These are phyloP conservation scores for Neurospora sp. DNA, from an alignment of 495 filamentous ascomycete species.

Conservation along the genomic window DNA sequence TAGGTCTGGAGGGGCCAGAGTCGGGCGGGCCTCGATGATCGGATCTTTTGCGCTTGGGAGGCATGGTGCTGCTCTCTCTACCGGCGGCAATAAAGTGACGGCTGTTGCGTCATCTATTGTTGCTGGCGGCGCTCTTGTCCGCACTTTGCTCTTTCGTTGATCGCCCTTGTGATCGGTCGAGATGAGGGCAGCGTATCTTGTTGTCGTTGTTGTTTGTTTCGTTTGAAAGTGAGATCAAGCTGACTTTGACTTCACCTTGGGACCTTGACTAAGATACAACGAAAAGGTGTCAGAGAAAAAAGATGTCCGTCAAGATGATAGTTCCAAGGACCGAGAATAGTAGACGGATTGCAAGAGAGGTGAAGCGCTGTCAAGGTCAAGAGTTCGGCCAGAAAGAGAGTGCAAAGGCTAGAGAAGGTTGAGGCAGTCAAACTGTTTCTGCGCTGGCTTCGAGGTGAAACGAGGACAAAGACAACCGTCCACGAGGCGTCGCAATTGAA, in stretches of 20 bases:
- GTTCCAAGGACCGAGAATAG: background rate
- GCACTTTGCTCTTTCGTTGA: background rate
- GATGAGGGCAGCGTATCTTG: background rate
- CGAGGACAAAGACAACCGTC: background rate
- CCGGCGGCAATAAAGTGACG: background rate
- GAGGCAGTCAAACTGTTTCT: background rate
- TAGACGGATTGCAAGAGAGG: background rate
- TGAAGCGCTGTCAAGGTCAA: background rate
- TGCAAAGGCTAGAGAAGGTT: background rate
- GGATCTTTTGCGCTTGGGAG: constrained; percentile 45
- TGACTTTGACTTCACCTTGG: background rate
- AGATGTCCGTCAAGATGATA: background rate
- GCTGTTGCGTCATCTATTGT: constrained; percentile 17
- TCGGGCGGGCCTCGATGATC: constrained; percentile 33
- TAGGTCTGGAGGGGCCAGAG: constrained; percentile 32
- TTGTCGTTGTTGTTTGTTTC: background rate
- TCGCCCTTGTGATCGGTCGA: background rate
- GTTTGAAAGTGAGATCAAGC: background rate
- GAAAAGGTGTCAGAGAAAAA: background rate
- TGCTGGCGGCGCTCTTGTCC: background rate
- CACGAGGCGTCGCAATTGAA: background rate
- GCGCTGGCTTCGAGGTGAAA: background rate
- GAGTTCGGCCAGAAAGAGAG: background rate
- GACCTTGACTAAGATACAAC: background rate
- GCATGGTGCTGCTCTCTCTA: constrained; percentile 28